phyloP scores from a whole-genome alignment of 108 stramenopile species.

The Stephanodiscus triporus region DNA sequence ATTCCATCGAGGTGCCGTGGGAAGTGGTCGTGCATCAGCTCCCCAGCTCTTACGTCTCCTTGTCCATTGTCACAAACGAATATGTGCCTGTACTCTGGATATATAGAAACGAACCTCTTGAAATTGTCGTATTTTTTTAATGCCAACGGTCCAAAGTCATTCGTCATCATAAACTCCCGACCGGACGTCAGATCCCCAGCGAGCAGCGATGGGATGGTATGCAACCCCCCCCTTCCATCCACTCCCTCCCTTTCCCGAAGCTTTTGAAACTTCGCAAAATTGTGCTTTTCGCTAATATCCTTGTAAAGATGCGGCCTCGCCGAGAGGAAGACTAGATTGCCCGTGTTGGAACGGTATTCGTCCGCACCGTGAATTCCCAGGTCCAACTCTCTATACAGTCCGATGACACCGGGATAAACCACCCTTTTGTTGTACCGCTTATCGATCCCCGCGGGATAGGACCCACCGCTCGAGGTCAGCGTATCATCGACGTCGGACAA shows the following conservation, averaged over 20 bases:
- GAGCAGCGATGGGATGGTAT: constrained; percentile 94
- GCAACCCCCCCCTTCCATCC: constrained; percentile 85
- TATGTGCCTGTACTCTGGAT: constrained; percentile 95
- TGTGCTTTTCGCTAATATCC: constrained; percentile 90
- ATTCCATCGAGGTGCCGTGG: constrained; percentile 81
- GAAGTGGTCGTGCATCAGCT: constrained; percentile 92
- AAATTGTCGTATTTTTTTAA: constrained; percentile 95
- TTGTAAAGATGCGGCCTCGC: constrained; percentile 99
- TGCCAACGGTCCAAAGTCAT: constrained; percentile 91
- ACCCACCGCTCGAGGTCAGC: constrained; percentile 90
- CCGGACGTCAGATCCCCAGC: constrained; percentile 95
- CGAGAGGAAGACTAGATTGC: constrained; percentile 96
- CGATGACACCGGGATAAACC: constrained; percentile 96
- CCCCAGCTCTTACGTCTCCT: constrained; percentile 96
- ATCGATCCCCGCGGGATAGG: constrained; percentile 96
- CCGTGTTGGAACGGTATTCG: constrained; percentile 81
- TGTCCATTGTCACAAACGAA: constrained; percentile 99
- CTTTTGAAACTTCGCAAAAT: constrained; percentile 93
- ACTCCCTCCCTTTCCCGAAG: constrained; percentile 63
- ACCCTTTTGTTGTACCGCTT: constrained; percentile 82
- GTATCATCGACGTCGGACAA: constrained; percentile 99
- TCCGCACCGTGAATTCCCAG: constrained; percentile 89
- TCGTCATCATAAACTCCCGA: constrained; percentile 83
- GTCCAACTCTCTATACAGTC: constrained; percentile 97
- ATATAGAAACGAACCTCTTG: constrained; percentile 87